A percentile compares a stretch with the other conserved stretches of the same genome.
Conservation (phyloP, 208 protist genomes). For the Leishmania aethiopica region DNA sequence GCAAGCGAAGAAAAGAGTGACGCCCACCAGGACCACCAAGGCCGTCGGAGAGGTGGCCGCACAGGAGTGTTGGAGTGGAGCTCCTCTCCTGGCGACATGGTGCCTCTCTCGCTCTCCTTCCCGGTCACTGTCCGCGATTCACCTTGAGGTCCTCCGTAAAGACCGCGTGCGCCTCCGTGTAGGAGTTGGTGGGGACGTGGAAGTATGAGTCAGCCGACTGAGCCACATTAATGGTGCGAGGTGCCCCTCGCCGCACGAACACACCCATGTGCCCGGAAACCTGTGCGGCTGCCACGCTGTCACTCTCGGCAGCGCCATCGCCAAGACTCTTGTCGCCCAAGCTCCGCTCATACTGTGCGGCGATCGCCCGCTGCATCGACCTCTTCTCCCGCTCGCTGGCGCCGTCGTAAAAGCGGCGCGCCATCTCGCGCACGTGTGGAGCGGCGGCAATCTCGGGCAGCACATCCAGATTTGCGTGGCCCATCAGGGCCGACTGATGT, state of each 20-base stretch:
- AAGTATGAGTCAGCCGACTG: conserved; percentile 79
- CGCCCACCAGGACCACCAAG: not conserved
- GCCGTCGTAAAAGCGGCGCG: conserved; percentile 67
- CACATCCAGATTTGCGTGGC: conserved; percentile 80
- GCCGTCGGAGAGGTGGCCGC: not conserved
- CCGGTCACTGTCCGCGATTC: conserved; percentile 26
- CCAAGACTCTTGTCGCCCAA: not conserved
- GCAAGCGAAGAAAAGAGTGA: not conserved
- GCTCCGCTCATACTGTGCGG: not conserved
- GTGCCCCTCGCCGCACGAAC: conserved; percentile 45
- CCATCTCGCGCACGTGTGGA: conserved; percentile 64
- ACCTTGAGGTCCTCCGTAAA: conserved; percentile 86
- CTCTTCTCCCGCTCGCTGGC: conserved; percentile 15
- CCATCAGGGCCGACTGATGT: conserved; percentile 62
- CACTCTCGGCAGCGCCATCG: not conserved
- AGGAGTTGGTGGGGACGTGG: conserved; percentile 75
- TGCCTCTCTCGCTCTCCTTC: not conserved
- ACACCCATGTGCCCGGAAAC: conserved; percentile 31
- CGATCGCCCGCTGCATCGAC: not conserved
- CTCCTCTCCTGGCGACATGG: not conserved
- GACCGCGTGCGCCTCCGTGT: conserved; percentile 84
- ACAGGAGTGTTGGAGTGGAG: not conserved
- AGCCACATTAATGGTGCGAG: conserved; percentile 55
- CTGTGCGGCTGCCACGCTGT: not conserved
- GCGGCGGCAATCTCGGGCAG: conserved; percentile 63